phyloP scores from a whole-genome alignment of 2,329 filamentous ascomycete genomes.

The Raffaelea ambrosiae region DNA sequence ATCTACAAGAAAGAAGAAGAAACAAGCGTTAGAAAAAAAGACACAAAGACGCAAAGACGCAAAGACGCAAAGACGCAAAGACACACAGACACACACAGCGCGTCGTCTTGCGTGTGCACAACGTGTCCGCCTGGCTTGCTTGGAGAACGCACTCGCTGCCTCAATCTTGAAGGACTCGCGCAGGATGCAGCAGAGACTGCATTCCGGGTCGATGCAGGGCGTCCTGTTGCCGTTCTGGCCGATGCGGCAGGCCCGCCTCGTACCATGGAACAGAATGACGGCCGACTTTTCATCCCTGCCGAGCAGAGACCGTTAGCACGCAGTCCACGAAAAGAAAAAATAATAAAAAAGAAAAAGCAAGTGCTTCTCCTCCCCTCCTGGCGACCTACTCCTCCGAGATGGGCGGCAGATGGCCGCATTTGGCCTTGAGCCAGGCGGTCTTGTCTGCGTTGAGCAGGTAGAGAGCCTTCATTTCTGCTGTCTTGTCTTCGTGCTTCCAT shows the following conservation, averaged over 20 bases:
- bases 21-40: background rate
- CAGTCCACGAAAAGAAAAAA: no score
- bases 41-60: background rate
- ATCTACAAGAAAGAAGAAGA: background rate
- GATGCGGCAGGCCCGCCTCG: constrained; percentile 1
- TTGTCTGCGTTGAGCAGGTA: background rate
- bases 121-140: no score
- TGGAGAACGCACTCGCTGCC: background rate
- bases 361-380: no score
- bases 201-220: background rate
- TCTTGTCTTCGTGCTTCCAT: background rate
- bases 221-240: background rate
- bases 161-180: background rate
- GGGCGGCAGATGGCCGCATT: background rate
- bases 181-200: constrained; percentile 1
- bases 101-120: no score
- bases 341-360: no score
- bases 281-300: background rate
- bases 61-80: background rate
- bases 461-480: background rate
- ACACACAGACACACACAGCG: background rate
- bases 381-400: no score
- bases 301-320: background rate
- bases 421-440: background rate
- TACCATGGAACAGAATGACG: constrained; percentile 3